Evolutionary conservation across 2,329 filamentous ascomycete species (phyloP), one percentile per base, ranked within the genome.

Genomic region (Lasiodiplodia hormozganensis): DNA sequence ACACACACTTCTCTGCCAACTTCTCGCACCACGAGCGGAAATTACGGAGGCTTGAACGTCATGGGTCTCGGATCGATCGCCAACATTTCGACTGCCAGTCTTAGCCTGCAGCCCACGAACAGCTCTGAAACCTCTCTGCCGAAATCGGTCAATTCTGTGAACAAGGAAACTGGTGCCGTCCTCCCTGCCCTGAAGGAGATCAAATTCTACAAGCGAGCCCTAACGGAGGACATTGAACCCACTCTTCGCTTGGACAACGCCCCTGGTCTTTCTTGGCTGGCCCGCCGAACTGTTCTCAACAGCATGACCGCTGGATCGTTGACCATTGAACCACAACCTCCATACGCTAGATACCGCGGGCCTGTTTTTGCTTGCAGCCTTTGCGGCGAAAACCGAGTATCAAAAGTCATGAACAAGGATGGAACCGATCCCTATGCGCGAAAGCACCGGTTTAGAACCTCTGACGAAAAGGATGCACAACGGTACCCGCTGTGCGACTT

Each of bases 201-300:
- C 34, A 93, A 92, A 72, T 99, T 98, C 77, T 99, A 95, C 83
- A 98, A 98, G 82, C 90, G 96, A 57, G 90, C 90, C 6, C 81
- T 98, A 31, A 86, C 88, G 23, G 96, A 99, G 78, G 96, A 99
- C 76, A 93, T 99, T 68, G 96, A 99, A 77, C 96, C 96, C 0
- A 97, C 96, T 0, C 83, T 99, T 11, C 90, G 96, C 52, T 87
- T 99, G 3, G 96, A 99, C 78, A 87, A 89, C 2, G 94, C 96
- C 0, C 96, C 96, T 0, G 93, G 94, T 0, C 87, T 99, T 34
- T 97, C 94, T 0, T 99, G 96, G 93, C 86, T 99, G 57, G 94
- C 93, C 60, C 91, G 95, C 56, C 90, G 96, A 68, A 92, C 91
- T 6, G 94, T 98, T 5, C 80, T 97, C 47, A 91, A 87, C 70